Base-by-base conservation (phyloP, 306 rosid species). In the Rubus idaeus region DNA sequence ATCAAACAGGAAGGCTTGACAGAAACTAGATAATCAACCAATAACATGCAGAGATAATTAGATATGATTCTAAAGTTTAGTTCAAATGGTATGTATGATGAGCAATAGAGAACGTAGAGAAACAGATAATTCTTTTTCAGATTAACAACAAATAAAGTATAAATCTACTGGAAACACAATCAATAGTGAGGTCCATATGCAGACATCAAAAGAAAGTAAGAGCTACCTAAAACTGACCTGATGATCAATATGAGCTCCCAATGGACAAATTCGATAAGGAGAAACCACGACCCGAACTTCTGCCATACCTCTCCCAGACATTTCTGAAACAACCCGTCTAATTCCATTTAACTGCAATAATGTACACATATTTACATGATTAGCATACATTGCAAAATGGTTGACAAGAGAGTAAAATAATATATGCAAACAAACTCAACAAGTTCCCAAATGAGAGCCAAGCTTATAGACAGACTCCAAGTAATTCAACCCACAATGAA, bases 171-270 rank as follows among this genome's bases (percentile, higher is more conserved):
- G 35, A 30, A 30, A 30, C 51, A 73, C 12, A 37, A 41, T 45
- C 49, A 45, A 45, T 45, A 10, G 49, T 45, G 49, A 4, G 23
- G 57, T 16, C 40, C 1, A 23, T 40, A 46, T 21, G 56, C 41
- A 6, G 45, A 35, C 45, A 23, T 18, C 26, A 0, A 63, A 47
- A 41, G 2, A 55, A 68, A 39, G 42, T 6, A 8, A 1, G 12
- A 58, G 75, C 47, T 47, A 17, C 46, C 39, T 26, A 77, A 57
- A 70, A 67, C 81, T 68, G 70, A 92, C 98, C 97, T 95, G 98
- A 83, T 95, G 98, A 84, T 95, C 98, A 75, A 92, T 90, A 69
- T 95, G 98, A 82, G 97, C 98, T 77, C 98, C 98, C 78, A 95
- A 64, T 56, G 98, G 98, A 78, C 98, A 95, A 78, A 95, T 90